Evolutionary conservation across 164 flowering plant species (phyloP).

Genomic region (Annona cherimola): DNA sequence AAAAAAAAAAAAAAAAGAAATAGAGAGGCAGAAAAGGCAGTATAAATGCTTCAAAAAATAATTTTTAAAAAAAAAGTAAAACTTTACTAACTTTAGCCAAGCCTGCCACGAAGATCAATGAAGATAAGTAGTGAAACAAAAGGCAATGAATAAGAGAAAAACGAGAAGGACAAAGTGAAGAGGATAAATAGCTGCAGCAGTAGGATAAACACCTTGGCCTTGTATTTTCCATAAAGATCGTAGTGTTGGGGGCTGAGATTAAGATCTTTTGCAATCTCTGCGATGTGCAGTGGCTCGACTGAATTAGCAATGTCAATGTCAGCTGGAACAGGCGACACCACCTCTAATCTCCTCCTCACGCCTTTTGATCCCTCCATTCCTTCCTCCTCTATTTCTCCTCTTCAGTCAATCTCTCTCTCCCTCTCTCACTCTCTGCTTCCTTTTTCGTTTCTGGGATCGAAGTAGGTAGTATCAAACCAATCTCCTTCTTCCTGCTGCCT

Average conservation of each 20-base stretch:
- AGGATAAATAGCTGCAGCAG: constrained; percentile 1
- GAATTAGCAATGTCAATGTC: constrained; percentile 95
- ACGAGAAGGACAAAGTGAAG: constrained; percentile 1
- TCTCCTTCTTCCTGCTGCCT: too few species aligned
- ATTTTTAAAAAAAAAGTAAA: too few species aligned
- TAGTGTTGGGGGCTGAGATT: constrained; percentile 63
- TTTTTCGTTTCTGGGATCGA: background rate
- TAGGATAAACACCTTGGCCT: constrained; percentile 70
- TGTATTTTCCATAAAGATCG: constrained; percentile 96
- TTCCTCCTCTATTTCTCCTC: background rate
- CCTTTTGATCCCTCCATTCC: constrained; percentile 49
- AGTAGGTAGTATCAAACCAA: background rate
- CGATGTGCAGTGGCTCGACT: constrained; percentile 74
- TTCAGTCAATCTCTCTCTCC: background rate
- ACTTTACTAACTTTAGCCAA: too few species aligned
- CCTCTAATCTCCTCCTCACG: constrained; percentile 73
- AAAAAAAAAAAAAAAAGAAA: too few species aligned
- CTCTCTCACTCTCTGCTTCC: background rate
- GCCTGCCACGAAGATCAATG: too few species aligned
- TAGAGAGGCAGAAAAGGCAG: too few species aligned
- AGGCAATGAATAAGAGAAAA: background rate
- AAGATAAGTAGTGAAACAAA: too few species aligned
- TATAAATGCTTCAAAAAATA: too few species aligned
- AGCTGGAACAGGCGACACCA: constrained; percentile 88
- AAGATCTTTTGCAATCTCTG: constrained; percentile 81